Conservation (phyloP, 768 basidiomycete genomes). For the Termitomyces sp. region DNA sequence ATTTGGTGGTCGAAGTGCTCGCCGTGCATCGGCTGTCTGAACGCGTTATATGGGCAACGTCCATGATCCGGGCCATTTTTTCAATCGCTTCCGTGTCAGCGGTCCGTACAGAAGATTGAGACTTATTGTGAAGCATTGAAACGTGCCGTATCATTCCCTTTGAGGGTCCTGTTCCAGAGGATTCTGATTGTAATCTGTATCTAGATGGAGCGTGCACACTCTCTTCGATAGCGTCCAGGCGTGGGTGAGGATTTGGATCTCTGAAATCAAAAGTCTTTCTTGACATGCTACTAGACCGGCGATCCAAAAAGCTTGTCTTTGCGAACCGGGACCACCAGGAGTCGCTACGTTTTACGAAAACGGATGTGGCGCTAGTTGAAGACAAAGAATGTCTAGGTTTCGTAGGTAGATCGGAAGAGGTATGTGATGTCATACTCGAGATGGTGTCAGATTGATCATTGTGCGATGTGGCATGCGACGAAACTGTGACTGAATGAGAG, state of each 20-base stretch:
- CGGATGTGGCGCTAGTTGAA: conserved; percentile 35
- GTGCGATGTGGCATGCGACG: conserved; percentile 21
- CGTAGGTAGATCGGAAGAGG: conserved; percentile 12
- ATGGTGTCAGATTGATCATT: conserved; percentile 21
- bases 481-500: conserved; percentile 18
- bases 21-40: conserved; percentile 25
- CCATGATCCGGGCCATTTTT: conserved; percentile 57
- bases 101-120: conserved; percentile 54
- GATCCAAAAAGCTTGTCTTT: conserved; percentile 58
- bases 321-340: conserved; percentile 79
- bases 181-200: conserved; percentile 8
- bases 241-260: conserved; percentile 76
- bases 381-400: conserved; percentile 26
- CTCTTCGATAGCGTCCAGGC: conserved; percentile 55
- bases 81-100: conserved; percentile 68
- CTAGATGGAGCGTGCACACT: conserved; percentile 27
- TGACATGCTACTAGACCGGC: conserved; percentile 37
- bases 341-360: conserved; percentile 57
- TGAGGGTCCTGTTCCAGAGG: conserved; percentile 7
- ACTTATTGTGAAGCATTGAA: conserved; percentile 34
- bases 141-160: neutral
- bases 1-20: conserved; percentile 21
- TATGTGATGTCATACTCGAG: conserved; percentile 20
- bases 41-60: conserved; percentile 53
- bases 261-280: conserved; percentile 48